A percentile compares a stretch with the other conserved stretches of the same genome.
Conservation (phyloP, 495 filamentous ascomycete genomes). For the Astrothelium macrocarpum region DNA sequence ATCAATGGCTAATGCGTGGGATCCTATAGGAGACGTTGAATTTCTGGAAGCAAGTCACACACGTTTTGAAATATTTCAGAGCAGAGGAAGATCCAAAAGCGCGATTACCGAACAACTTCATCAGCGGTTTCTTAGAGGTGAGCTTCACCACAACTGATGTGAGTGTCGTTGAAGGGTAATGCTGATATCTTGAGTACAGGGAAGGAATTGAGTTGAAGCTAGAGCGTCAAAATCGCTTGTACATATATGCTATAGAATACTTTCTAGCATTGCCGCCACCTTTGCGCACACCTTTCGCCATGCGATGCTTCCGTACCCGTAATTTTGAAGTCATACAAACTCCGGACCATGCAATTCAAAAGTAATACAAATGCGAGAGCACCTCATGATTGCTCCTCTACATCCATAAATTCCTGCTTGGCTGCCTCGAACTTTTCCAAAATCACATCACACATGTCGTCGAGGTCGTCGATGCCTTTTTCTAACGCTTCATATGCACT, state of each 20-base stretch:
- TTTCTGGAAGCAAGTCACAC: slow-evolving; percentile 95
- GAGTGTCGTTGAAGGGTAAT: background rate
- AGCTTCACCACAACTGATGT: slow-evolving; percentile 1
- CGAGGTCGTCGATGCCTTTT: slow-evolving; percentile 79
- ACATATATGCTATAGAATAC: slow-evolving; percentile 8
- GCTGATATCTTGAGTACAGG: slow-evolving; percentile 9
- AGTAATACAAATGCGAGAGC: background rate
- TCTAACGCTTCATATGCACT: slow-evolving; percentile 75
- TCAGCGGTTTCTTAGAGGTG: slow-evolving; percentile 87
- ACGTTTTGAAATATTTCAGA: slow-evolving; percentile 95
- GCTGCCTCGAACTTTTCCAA: slow-evolving; percentile 68
- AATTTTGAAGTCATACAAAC: background rate
- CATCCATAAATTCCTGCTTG: slow-evolving; percentile 52
- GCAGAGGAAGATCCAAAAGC: slow-evolving; percentile 74
- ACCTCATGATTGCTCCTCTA: slow-evolving; percentile 15
- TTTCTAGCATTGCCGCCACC: no score
- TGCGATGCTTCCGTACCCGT: background rate
- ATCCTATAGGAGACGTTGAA: slow-evolving; percentile 80
- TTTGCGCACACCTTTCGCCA: background rate
- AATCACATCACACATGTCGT: slow-evolving; percentile 86
- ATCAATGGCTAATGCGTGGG: background rate
- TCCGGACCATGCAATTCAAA: background rate
- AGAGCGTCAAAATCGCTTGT: slow-evolving; percentile 6
- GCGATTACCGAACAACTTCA: slow-evolving; percentile 74
- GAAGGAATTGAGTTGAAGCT: slow-evolving; percentile 16